phyloP scores from a whole-genome alignment of 2,329 filamentous ascomycete species.

The Colletotrichum acutatum region DNA sequence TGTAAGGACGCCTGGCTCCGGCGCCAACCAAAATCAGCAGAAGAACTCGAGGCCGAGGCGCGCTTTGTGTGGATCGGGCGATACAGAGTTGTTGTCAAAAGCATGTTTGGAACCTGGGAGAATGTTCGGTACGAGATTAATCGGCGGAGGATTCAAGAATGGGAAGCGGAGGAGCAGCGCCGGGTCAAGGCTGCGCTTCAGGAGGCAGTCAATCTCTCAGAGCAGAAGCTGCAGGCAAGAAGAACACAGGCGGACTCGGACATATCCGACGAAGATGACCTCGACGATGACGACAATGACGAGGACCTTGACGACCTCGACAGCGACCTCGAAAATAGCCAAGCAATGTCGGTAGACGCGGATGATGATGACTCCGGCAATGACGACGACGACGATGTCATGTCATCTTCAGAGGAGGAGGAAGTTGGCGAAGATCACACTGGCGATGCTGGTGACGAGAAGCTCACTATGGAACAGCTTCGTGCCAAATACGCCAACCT shows the following conservation, averaged over 20 bases:
- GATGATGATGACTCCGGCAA: constrained; percentile 52
- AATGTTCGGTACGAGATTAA: constrained; percentile 73
- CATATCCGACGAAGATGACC: constrained; percentile 55
- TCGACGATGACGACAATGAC: constrained; percentile 61
- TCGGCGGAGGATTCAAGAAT: constrained; percentile 66
- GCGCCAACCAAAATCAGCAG: constrained; percentile 78
- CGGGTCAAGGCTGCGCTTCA: constrained; percentile 76
- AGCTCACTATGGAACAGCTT: constrained; percentile 75
- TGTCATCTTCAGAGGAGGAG: constrained; percentile 73
- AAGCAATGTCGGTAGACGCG: constrained; percentile 53
- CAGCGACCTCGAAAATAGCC: constrained; percentile 48
- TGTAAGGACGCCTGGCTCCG: constrained; percentile 80
- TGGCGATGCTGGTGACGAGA: constrained; percentile 66
- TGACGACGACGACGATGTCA: constrained; percentile 58
- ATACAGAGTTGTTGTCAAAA: constrained; percentile 77
- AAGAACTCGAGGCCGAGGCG: constrained; percentile 86
- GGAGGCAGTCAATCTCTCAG: constrained; percentile 78
- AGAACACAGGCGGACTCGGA: constrained; percentile 66
- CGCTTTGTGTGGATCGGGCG: constrained; percentile 72
- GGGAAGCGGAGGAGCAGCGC: constrained; percentile 73
- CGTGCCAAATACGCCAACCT: constrained; percentile 76
- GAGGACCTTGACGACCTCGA: constrained; percentile 48
- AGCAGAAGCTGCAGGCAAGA: constrained; percentile 74
- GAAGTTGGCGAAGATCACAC: constrained; percentile 59
- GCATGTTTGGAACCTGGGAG: constrained; percentile 69